Evolutionary conservation across 495 filamentous ascomycete species (phyloP), one percentile per base, ranked within the genome.

Genomic region (Astrothelium subdiscretum): DNA sequence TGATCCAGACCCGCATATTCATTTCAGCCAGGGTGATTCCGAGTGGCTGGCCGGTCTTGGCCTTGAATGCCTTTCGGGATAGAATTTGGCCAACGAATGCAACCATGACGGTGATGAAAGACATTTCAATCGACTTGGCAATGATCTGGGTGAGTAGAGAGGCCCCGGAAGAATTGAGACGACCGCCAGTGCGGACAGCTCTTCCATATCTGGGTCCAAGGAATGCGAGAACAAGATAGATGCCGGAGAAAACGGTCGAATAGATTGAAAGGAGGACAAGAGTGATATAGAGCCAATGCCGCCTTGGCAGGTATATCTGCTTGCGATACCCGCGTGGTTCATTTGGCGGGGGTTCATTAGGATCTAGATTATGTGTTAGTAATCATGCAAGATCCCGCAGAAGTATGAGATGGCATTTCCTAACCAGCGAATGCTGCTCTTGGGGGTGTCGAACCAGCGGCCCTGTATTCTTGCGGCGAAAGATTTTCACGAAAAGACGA

Each of bases 91-190:
- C 88, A 2, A 91, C 67, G 48, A 87, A 86, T 0, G 85, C 80
- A 2, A 92, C 86, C 63, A 88, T 87, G 1, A 90, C 85, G 0
- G 88, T 89, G 20, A 90, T 87, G 68, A 89, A 92, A 0, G 85
- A 81, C 65, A 89, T 68, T 71, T 92, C 88, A 58, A 91, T 87
- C 0, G 82, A 83, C 72, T 89, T 91, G 1, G 87, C 86, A 60
- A 89, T 76, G 18, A 87, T 69, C 0, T 85, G 78, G 59, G 79
- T 85, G 0, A 91, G 67, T 10, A 87, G 62, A 32, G 79, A 82
- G 0, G 87, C 87, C 0, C 80, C 85, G 0, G 80, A 77, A 0
- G 81, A 78, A 0, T 73, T 73, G 22, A 90, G 54, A 0, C 69
- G 66, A 2, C 78, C 78, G 11, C 77, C 70, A 0, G 70, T 73